phyloP scores from a whole-genome alignment of 2,329 filamentous ascomycete genomes.

The Aspergillus melleus region DNA sequence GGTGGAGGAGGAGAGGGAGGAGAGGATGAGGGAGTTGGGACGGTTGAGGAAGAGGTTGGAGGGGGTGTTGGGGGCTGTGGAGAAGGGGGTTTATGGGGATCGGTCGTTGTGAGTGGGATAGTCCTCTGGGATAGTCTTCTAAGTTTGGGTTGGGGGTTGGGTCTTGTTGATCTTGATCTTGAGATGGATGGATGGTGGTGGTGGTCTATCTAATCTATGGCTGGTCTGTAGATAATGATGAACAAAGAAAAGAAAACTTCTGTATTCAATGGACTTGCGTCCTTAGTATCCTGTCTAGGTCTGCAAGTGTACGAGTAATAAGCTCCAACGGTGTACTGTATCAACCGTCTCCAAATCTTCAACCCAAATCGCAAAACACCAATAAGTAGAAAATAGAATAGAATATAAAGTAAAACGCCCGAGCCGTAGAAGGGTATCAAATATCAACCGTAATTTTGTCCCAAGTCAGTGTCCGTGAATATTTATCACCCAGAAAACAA shows the following conservation, averaged over 20 bases:
- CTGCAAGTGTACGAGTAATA: not conserved
- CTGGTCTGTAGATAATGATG: not conserved
- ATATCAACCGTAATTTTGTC: not conserved
- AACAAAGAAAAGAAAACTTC: not conserved
- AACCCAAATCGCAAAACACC: not conserved
- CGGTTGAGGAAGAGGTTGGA: slow-evolving; percentile 43
- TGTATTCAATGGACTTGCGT: slow-evolving; percentile 14
- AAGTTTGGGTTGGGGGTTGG: not conserved
- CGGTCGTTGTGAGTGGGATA: slow-evolving; percentile 1
- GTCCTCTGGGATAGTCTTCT: not conserved
- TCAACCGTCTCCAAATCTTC: not conserved
- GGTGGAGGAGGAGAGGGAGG: slow-evolving; percentile 45
- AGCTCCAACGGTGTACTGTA: not conserved
- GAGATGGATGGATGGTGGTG: too few species aligned
- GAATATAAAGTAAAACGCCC: not conserved
- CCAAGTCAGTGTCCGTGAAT: not conserved
- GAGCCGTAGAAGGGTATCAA: slow-evolving; percentile 1
- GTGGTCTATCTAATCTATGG: not conserved
- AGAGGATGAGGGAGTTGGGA: slow-evolving; percentile 45
- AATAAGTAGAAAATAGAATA: not conserved
- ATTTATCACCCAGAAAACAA: not conserved
- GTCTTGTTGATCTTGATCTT: not conserved
- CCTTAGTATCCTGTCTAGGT: not conserved
- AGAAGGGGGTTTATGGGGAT: slow-evolving; percentile 37
- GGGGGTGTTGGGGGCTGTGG: slow-evolving; percentile 42